These are phyloP conservation scores for Poa pratensis DNA, from an alignment of 176 grass and related monocot species.

Conservation along the genomic window DNA sequence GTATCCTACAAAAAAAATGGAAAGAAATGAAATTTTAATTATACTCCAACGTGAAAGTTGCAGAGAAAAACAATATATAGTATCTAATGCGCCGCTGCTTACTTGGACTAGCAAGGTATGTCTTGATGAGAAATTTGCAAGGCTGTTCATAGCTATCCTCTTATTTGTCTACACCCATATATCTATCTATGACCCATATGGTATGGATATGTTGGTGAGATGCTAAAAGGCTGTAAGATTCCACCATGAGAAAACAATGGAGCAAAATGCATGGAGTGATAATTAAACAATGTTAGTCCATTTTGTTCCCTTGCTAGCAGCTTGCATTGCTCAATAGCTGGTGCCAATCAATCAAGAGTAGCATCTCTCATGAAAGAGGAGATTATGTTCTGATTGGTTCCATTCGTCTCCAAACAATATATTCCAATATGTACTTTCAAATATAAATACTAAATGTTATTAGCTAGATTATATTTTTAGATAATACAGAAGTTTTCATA, in stretches of 20 bases:
- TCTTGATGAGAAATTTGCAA: background rate
- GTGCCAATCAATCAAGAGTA: conserved; percentile 48
- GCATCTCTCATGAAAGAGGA: background rate
- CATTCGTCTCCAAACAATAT: conserved; percentile 19
- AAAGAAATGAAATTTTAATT: rapidly evolving
- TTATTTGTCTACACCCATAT: background rate
- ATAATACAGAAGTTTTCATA: background rate
- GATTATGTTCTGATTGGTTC: conserved; percentile 28
- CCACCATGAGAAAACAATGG: conserved; percentile 34
- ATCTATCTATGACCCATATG: background rate
- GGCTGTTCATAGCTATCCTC: conserved; percentile 30
- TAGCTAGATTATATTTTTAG: background rate
- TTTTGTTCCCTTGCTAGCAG: conserved; percentile 50
- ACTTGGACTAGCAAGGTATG: background rate
- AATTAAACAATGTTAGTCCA: conserved; percentile 7
- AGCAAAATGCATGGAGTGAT: conserved; percentile 1
- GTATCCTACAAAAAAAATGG: no score
- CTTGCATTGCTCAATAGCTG: conserved; percentile 39
- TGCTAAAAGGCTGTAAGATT: conserved; percentile 68
- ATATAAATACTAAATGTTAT: conserved; percentile 14
- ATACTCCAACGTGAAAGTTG: rapidly evolving
- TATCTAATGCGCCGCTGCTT: background rate
- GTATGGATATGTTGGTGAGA: conserved; percentile 34
- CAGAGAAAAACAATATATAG: background rate
- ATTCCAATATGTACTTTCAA: background rate